Evolutionary conservation across 78 protist genomes (phyloP).

Genomic region (Dictyostelium citrinum): DNA sequence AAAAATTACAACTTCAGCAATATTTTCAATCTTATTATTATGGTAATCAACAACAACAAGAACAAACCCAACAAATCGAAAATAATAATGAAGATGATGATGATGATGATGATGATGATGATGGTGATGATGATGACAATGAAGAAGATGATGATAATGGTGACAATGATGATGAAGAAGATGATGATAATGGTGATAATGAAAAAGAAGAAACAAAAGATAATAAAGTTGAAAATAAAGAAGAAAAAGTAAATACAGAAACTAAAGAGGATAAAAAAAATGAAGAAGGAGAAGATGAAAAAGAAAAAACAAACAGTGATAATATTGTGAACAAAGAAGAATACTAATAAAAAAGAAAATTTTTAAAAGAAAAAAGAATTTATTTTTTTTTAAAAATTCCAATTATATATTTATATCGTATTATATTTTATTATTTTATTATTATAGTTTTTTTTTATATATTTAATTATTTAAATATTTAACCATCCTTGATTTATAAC

Average conservation of each 20-base stretch:
- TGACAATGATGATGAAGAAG: not conserved
- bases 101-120: not conserved
- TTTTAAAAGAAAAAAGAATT: not conserved
- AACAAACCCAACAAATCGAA: not conserved
- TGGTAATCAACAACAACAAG: not conserved
- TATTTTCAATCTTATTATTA: slow-evolving; percentile 58
- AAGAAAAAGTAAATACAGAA: not conserved
- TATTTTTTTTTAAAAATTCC: not conserved
- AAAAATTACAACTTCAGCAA: slow-evolving; percentile 34
- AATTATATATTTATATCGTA: not conserved
- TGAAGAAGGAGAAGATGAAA: not conserved
- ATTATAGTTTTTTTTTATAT: not conserved
- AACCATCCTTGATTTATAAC: slow-evolving; percentile 57
- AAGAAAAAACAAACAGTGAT: not conserved
- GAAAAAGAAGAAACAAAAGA: not conserved
- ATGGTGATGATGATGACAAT: not conserved
- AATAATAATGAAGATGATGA: slow-evolving; percentile 1
- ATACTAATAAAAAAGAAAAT: not conserved
- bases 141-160: not conserved
- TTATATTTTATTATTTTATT: not conserved
- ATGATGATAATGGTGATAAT: not conserved
- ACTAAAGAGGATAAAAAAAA: not conserved
- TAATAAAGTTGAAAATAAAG: not conserved
- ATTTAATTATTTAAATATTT: not conserved
- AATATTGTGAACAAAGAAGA: not conserved